Evolutionary conservation across 2,329 filamentous ascomycete species (phyloP), one percentile per base, ranked within the genome.

Genomic region (Trichoderma asperellum): DNA sequence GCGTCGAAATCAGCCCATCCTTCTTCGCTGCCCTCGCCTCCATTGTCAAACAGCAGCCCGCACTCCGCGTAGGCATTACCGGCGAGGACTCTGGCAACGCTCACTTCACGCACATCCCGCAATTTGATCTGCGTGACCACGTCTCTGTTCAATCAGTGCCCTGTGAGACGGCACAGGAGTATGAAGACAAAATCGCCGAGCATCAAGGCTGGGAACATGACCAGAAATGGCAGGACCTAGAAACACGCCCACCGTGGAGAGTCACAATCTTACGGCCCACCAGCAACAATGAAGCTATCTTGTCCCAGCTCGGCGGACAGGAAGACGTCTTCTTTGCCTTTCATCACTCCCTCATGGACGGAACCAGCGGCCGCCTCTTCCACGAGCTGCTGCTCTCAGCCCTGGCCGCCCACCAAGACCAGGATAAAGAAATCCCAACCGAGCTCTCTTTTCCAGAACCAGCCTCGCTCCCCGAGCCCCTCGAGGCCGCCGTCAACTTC

Each of bases 291-390:
- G 55, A 72, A 2, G 34, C 60, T 0, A 58, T 73, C 5, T 73
- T 77, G 2, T 2, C 35, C 14, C 27, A 61, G 8, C 27, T 60
- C 5, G 12, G 52, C 18, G 40, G 55, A 6, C 34, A 68, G 1
- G 65, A 70, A 47, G 81, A 87, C 60, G 70, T 86, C 14, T 71
- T 82, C 6, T 86, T 88, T 71, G 78, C 81, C 5, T 85, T 79
- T 40, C 87, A 89, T 70, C 87, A 89, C 72, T 79, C 81, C 0
- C 77, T 88, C 21, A 80, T 81, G 29, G 87, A 89, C 71, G 87
- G 87, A 1, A 77, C 81, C 14, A 82, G 83, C 71, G 83, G 82
- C 0, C 76, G 77, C 34, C 73, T 81, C 2, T 87, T 89, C 71
- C 87, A 89, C 70, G 75, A 79, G 35, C 77, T 79, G 1, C 76